phyloP scores from a whole-genome alignment of 345 rosid species.

The Lenwebbia sp. region DNA sequence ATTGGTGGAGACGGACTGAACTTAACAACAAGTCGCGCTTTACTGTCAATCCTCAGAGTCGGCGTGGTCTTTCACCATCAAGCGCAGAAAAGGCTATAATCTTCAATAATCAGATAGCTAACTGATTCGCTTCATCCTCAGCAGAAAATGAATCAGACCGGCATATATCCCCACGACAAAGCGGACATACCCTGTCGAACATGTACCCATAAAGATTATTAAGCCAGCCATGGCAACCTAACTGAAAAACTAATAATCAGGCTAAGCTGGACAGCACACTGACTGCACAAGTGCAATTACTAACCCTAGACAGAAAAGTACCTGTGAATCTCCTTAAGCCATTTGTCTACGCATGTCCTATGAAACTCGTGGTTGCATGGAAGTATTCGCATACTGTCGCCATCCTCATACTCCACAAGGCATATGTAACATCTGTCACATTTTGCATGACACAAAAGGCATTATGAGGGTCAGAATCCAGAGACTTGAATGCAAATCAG shows the following conservation, averaged over 20 bases:
- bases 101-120: background rate
- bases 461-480: background rate
- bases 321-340: conserved; percentile 99
- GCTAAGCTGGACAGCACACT: background rate
- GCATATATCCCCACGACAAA: conserved; percentile 94
- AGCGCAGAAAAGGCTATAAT: background rate
- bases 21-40: background rate
- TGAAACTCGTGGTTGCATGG: conserved; percentile 95
- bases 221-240: background rate
- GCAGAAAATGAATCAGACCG: conserved; percentile 29
- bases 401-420: conserved; percentile 95
- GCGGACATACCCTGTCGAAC: conserved; percentile 79
- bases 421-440: conserved; percentile 81
- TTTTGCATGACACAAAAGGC: background rate
- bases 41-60: background rate
- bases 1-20: background rate
- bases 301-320: conserved; percentile 5
- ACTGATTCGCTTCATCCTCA: conserved; percentile 15
- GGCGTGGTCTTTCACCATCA: background rate
- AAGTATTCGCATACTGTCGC: conserved; percentile 68
- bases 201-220: background rate
- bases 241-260: background rate
- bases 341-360: conserved; percentile 74
- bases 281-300: background rate
- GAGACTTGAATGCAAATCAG: background rate